Evolutionary conservation across 1,284 basidiomycete genomes (phyloP).

Genomic region (Coniophora puteana): DNA sequence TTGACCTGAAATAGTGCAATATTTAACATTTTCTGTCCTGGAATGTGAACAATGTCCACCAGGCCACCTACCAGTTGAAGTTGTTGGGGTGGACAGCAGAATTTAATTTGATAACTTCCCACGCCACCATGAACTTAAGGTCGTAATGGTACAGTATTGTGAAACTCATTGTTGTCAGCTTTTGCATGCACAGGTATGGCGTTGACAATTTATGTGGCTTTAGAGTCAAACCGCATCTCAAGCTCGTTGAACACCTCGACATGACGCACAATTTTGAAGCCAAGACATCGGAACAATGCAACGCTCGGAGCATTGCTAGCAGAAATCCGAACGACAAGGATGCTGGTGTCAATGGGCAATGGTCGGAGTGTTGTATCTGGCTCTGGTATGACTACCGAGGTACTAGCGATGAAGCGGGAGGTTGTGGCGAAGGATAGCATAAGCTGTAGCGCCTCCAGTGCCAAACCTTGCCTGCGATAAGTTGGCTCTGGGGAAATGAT

Average conservation of each 20-base stretch:
- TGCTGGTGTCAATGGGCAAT: slow-evolving; percentile 33
- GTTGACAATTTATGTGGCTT: too few species aligned
- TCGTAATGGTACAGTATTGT: too few species aligned
- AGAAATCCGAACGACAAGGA: slow-evolving; percentile 54
- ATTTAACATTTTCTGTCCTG: too few species aligned
- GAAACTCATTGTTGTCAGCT: too few species aligned
- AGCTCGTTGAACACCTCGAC: slow-evolving; percentile 48
- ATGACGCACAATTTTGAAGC: slow-evolving; percentile 41
- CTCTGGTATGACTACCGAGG: slow-evolving; percentile 5
- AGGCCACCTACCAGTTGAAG: too few species aligned
- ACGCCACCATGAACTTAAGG: too few species aligned
- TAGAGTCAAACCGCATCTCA: slow-evolving; percentile 43
- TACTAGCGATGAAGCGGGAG: slow-evolving; percentile 6
- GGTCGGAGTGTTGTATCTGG: slow-evolving; percentile 23
- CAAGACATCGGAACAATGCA: slow-evolving; percentile 42
- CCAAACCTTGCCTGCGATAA: slow-evolving; percentile 66
- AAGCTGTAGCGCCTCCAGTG: slow-evolving; percentile 60
- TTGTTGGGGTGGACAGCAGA: too few species aligned
- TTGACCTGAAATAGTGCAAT: too few species aligned
- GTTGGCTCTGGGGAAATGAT: slow-evolving; percentile 42
- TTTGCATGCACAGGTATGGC: too few species aligned
- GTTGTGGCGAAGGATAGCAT: slow-evolving; percentile 62
- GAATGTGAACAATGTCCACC: too few species aligned
- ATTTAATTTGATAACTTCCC: too few species aligned
- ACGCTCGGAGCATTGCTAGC: slow-evolving; percentile 49